Percentiles rank a stretch among this genome's conserved stretches.
phyloP scores from a whole-genome alignment of 164 flowering plant species.

The Sedum album region DNA sequence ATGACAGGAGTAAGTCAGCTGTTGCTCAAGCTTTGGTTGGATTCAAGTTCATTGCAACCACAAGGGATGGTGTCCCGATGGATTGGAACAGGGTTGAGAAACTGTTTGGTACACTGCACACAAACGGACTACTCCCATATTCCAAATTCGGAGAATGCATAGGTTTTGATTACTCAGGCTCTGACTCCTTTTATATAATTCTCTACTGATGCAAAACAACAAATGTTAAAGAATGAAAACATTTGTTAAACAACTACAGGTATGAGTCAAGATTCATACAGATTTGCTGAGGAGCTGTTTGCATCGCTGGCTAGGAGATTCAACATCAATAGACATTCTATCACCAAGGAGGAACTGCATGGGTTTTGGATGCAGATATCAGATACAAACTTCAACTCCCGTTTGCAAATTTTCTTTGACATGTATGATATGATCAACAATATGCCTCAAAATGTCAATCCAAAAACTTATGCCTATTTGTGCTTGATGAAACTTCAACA shows the following conservation, averaged over 20 bases:
- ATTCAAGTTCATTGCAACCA: constrained; percentile 69
- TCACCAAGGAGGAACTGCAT: constrained; percentile 26
- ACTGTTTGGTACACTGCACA: constrained; percentile 23
- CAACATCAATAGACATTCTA: constrained; percentile 19
- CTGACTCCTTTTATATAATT: constrained; percentile 19
- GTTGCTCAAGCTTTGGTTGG: constrained; percentile 76
- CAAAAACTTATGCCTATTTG: too few relatives aligned
- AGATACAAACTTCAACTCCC: constrained; percentile 49
- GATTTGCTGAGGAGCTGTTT: constrained; percentile 32
- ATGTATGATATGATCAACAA: constrained; percentile 17
- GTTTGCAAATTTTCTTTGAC: constrained; percentile 43
- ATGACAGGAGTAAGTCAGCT: constrained; percentile 66
- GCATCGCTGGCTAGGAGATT: constrained; percentile 27
- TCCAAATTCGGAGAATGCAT: constrained; percentile 37
- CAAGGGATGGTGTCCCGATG: constrained; percentile 44
- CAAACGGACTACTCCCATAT: constrained; percentile 25
- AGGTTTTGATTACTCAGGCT: constrained; percentile 13
- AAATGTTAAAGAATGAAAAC: background rate
- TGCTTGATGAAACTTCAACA: background rate
- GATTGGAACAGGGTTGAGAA: constrained; percentile 53
- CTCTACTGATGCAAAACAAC: constrained; percentile 18
- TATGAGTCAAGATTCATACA: constrained; percentile 37
- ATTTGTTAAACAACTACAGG: constrained; percentile 16
- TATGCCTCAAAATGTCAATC: background rate
- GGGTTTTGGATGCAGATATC: constrained; percentile 36